Base-by-base conservation (phyloP, 768 basidiomycete species). In the Hypholoma sublateritium region DNA sequence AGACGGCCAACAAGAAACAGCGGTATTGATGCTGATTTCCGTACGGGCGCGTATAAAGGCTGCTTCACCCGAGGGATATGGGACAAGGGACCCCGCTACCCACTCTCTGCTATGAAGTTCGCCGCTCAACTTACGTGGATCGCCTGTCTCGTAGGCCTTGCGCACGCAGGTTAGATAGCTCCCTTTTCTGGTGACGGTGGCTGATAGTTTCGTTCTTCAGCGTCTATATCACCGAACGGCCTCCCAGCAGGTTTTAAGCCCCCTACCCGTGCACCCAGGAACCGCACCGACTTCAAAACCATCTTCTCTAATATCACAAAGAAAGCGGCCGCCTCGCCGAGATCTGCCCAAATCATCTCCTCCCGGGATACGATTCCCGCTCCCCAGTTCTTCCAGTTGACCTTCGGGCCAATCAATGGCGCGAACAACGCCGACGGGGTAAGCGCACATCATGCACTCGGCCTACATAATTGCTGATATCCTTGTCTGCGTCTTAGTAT, bases 361-460 rank as follows among this genome's bases (percentile, higher is more conserved):
- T 24, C 24, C 0, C 46, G 55, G 19, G 55, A 56, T 37, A 49
- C 39, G 1, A 24, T 41, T 19, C 35, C 55, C 6, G 28, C 47
- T 13, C 55, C 55, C 49, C 5, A 34, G 1, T 50, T 56, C 12
- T 57, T 57, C 14, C 41, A 35, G 14, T 19, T 44, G 13, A 36
- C 21, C 1, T 57, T 57, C 16, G 56, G 56, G 13, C 56, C 56
- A 4, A 43, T 41, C n/a, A 51, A 16, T 35, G 56, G n/a, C 50
- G 48, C 56, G 24, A 57, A 51, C 35, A 50, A 57, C 19, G 56
- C 56, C 17, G 11, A 21, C 9, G 56, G 56, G 22, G 56, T 56
- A 50, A 49, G 39, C 14, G 39, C 16, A 9, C 28, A 32, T 9
- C 28, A 32, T 32, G 28, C 1, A 32, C 28, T 41, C 5, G 4